Evolutionary conservation across 106 monocot genomes (phyloP).

Genomic region (Acorus gramineus): DNA sequence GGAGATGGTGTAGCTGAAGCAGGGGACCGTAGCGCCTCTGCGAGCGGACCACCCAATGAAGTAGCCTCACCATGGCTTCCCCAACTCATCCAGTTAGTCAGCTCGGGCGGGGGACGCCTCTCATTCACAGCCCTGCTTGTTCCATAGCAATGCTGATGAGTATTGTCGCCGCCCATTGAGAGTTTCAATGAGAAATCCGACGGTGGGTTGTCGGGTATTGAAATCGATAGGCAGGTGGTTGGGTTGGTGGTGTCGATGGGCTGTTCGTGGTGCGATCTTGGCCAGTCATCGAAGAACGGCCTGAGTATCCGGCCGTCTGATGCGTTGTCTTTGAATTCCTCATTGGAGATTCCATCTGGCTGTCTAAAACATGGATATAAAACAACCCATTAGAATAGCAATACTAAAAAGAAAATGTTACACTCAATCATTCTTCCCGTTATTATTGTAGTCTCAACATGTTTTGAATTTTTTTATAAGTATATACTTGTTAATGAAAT

Average conservation of each 20-base stretch:
- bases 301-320: slow-evolving; percentile 13
- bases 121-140: neutral
- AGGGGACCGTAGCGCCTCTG: slow-evolving; percentile 28
- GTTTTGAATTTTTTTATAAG: no score
- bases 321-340: neutral
- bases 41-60: slow-evolving; percentile 26
- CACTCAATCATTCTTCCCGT: no score
- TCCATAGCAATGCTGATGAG: neutral
- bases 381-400: no score
- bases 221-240: slow-evolving; percentile 7
- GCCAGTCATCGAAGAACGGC: slow-evolving; percentile 31
- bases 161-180: slow-evolving; percentile 4
- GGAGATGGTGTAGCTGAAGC: slow-evolving; percentile 11
- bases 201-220: slow-evolving; percentile 5
- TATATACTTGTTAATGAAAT: no score
- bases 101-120: neutral
- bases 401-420: no score
- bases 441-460: no score
- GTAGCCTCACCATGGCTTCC: slow-evolving; percentile 14
- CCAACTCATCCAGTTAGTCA: slow-evolving; percentile 11
- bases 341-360: neutral
- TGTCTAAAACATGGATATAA: no score
- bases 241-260: slow-evolving; percentile 2
- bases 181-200: slow-evolving; percentile 38
- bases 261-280: slow-evolving; percentile 9